Conservation (phyloP, 768 basidiomycete genomes). For the Cubamyces lactineus region DNA sequence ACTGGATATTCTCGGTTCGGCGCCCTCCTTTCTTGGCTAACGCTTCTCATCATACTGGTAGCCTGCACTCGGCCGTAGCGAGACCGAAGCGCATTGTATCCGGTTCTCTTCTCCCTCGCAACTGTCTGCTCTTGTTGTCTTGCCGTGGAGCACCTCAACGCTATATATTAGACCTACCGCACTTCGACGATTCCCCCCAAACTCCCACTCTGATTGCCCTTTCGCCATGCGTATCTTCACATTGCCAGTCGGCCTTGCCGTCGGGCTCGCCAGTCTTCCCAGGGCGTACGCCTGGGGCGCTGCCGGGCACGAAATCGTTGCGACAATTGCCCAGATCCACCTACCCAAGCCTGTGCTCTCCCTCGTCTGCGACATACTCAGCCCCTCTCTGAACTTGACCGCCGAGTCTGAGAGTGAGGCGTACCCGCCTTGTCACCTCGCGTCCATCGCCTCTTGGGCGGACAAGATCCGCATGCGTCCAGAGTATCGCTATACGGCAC, state of each 20-base stretch:
- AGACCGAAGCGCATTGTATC: conserved; percentile 2
- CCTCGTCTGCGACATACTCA: conserved; percentile 72
- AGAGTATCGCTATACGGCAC: conserved; percentile 66
- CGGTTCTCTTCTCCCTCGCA: conserved; percentile 1
- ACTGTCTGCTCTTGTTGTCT: conserved; percentile 5
- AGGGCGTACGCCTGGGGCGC: conserved; percentile 43
- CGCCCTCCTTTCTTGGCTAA: too few relatives aligned
- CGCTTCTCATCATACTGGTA: neutral
- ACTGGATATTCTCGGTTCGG: neutral
- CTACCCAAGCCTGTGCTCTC: conserved; percentile 73
- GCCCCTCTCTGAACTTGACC: conserved; percentile 34
- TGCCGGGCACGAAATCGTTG: conserved; percentile 87
- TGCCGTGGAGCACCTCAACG: neutral
- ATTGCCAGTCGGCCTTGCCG: conserved; percentile 18
- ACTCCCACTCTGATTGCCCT: neutral
- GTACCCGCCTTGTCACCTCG: conserved; percentile 70
- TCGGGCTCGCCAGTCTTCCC: conserved; percentile 18
- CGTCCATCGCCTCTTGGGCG: conserved; percentile 88
- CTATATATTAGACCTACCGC: neutral
- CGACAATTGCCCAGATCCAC: conserved; percentile 93
- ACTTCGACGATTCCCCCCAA: neutral
- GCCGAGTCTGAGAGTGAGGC: conserved; percentile 28
- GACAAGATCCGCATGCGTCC: conserved; percentile 59
- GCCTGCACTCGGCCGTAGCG: neutral
- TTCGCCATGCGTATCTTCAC: conserved; percentile 24